Percentiles rank a stretch among this genome's conserved stretches.
phyloP scores from a whole-genome alignment of 495 filamentous ascomycete genomes.

The Xylaria scruposa region DNA sequence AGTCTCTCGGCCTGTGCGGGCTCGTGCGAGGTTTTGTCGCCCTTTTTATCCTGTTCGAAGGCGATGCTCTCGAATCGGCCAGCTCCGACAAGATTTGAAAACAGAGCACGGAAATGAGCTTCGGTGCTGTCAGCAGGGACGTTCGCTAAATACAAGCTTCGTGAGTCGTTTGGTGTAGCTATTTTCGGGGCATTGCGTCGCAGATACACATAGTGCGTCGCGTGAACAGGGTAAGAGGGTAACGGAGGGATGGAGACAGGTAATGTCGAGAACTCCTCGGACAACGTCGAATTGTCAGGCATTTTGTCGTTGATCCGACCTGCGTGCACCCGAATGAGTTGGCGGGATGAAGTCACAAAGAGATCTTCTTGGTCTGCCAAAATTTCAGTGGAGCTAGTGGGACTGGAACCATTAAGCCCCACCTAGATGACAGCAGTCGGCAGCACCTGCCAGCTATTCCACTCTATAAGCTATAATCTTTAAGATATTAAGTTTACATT shows the following conservation, averaged over 20 bases:
- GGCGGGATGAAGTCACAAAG: not conserved
- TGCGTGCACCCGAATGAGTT: not conserved
- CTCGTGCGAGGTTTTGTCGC: constrained; percentile 34
- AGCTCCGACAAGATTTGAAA: constrained; percentile 70
- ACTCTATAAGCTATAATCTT: not conserved
- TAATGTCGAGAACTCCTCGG: constrained; percentile 57
- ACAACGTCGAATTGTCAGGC: constrained; percentile 4
- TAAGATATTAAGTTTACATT: not conserved
- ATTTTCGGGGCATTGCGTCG: constrained; percentile 80
- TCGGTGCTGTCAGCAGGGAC: constrained; percentile 85
- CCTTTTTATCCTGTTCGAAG: constrained; percentile 65
- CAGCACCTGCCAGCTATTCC: not conserved
- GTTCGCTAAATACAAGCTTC: constrained; percentile 87
- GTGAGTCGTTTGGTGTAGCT: constrained; percentile 70
- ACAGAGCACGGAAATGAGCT: constrained; percentile 74
- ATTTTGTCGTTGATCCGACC: not conserved
- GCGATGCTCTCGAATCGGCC: constrained; percentile 76
- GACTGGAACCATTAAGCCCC: not conserved
- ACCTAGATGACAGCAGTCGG: not conserved
- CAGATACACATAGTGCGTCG: constrained; percentile 85
- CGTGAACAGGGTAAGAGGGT: constrained; percentile 62
- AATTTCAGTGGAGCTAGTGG: constrained; percentile 24
- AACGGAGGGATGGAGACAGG: constrained; percentile 67
- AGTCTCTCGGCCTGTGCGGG: constrained; percentile 50
- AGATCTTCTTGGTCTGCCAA: constrained; percentile 3